These are phyloP conservation scores for Metschnikowia anglica DNA, from an alignment of 805 yeast species.

Conservation along the genomic window DNA sequence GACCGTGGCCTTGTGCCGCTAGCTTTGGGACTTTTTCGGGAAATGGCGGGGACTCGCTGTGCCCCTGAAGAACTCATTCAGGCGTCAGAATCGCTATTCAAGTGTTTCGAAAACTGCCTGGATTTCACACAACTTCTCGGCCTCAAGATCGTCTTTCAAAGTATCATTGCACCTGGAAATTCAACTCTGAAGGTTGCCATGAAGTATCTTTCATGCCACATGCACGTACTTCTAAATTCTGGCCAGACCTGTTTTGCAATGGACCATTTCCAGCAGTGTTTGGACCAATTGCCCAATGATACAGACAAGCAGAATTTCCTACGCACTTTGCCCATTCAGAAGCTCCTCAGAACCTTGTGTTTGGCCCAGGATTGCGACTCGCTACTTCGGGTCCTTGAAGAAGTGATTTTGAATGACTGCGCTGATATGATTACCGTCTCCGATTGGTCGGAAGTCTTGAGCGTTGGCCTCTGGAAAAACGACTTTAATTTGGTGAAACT, in stretches of 20 bases:
- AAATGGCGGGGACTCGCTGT: constrained; percentile 2
- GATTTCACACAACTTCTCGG: constrained; percentile 24
- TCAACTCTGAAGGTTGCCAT: constrained; percentile 12
- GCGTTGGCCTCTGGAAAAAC: constrained; percentile 25
- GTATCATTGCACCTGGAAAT: constrained; percentile 12
- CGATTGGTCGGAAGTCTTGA: constrained; percentile 27
- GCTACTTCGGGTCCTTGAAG: constrained; percentile 14
- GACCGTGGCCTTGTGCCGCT: constrained; percentile 4
- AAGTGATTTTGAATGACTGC: neutral
- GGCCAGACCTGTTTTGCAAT: constrained; percentile 27
- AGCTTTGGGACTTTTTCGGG: constrained; percentile 13
- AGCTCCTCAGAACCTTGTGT: constrained; percentile 20
- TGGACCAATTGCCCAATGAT: neutral
- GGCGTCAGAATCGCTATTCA: constrained; percentile 12
- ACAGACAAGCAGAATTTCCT: neutral
- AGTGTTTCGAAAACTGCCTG: constrained; percentile 15
- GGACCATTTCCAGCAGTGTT: constrained; percentile 13
- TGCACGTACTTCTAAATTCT: constrained; percentile 25
- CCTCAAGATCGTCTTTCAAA: constrained; percentile 27
- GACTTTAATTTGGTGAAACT: constrained; percentile 30
- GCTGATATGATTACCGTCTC: constrained; percentile 6
- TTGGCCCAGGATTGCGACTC: constrained; percentile 25
- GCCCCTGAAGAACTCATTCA: constrained; percentile 5
- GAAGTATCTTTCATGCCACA: constrained; percentile 25
- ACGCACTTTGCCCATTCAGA: constrained; percentile 18